Conservation (phyloP, 108 stramenopile species). For the Nannochloropsis salina region DNA sequence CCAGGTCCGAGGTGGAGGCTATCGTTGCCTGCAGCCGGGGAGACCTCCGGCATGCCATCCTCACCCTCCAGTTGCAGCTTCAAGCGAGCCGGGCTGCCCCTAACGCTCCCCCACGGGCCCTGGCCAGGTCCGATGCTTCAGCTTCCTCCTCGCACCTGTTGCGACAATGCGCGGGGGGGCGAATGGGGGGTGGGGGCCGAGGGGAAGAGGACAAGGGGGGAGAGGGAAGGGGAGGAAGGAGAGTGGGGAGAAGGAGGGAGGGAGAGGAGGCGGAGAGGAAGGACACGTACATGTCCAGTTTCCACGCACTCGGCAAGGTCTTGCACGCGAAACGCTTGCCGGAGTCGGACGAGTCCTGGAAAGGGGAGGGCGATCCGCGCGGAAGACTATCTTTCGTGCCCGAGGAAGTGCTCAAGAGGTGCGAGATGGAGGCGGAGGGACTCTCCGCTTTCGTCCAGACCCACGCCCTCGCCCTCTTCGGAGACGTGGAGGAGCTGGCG, state of each 20-base stretch:
- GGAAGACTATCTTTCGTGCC: neutral
- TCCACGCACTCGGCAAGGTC: slow-evolving; percentile 6
- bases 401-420: neutral
- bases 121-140: too few species aligned
- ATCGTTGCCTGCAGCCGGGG: neutral
- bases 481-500: neutral
- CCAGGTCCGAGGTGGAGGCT: neutral
- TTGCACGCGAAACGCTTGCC: neutral
- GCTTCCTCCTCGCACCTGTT: neutral
- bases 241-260: neutral
- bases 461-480: neutral
- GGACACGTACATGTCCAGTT: neutral
- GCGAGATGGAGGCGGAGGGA: slow-evolving; percentile 16
- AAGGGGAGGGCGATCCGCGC: neutral
- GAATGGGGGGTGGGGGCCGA: neutral
- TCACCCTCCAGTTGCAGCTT: neutral
- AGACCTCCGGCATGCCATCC: slow-evolving; percentile 13
- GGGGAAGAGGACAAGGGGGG: neutral
- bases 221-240: neutral
- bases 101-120: too few species aligned
- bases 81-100: neutral
- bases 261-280: neutral
- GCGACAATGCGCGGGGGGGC: neutral
- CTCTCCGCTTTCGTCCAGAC: neutral
- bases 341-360: neutral